Evolutionary conservation across 495 filamentous ascomycete genomes (phyloP).

Genomic region (Tuber borchii): DNA sequence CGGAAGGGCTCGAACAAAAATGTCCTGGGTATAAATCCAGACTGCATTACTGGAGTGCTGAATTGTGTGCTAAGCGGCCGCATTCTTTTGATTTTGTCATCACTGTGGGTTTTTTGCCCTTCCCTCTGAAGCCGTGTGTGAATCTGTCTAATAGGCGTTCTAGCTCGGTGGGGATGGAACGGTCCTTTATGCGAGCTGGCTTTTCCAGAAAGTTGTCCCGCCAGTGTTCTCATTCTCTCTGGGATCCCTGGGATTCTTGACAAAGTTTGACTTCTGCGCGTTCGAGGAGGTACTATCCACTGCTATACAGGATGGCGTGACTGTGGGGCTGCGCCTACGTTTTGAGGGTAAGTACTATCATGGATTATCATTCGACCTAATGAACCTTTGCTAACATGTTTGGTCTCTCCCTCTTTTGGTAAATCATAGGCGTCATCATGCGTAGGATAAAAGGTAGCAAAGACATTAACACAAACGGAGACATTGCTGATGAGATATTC

Average conservation of each 20-base stretch:
- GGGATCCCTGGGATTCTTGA: constrained; percentile 84
- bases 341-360: constrained; percentile 63
- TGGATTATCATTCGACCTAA: constrained; percentile 16
- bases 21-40: constrained; percentile 47
- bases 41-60: constrained; percentile 64
- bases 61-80: constrained; percentile 80
- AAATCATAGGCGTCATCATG: constrained; percentile 47
- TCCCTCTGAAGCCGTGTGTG: neutral
- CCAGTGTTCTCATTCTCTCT: constrained; percentile 83
- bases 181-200: constrained; percentile 84
- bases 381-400: neutral
- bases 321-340: constrained; percentile 91
- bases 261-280: constrained; percentile 78
- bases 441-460: constrained; percentile 18
- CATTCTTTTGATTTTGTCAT: constrained; percentile 90
- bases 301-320: constrained; percentile 91
- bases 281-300: constrained; percentile 75
- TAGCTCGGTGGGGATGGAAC: constrained; percentile 81
- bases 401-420: constrained; percentile 53
- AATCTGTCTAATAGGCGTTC: neutral
- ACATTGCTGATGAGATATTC: constrained; percentile 34
- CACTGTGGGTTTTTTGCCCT: constrained; percentile 45
- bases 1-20: constrained; percentile 64
- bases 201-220: constrained; percentile 88
- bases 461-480: constrained; percentile 6